Percentiles rank a stretch among this genome's conserved stretches.
Evolutionary conservation across 352 stramenopile genomes (phyloP).

Genomic region (Phytophthora vignae): DNA sequence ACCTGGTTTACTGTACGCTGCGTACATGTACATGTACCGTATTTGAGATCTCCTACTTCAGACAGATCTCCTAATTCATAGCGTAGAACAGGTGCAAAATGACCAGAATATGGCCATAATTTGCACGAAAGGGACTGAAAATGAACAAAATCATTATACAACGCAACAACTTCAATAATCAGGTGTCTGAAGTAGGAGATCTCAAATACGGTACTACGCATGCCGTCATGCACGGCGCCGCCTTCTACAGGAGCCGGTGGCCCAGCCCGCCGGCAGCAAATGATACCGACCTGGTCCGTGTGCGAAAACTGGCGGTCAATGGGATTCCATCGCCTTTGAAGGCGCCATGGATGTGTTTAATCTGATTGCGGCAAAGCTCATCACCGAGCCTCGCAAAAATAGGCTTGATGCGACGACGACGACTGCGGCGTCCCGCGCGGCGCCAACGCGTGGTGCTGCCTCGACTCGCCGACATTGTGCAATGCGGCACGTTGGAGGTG

Average conservation of each 20-base stretch:
- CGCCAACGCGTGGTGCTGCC: no score
- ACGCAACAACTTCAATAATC: no score
- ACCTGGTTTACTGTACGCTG: not conserved
- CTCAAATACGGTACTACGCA: not conserved
- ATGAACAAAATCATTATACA: no score
- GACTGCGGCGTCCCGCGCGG: no score
- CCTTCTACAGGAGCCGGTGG: not conserved
- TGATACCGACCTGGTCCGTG: not conserved
- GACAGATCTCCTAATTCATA: no score
- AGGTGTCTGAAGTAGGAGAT: no score
- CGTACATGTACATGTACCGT: not conserved
- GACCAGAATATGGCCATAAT: no score
- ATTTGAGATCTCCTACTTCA: no score
- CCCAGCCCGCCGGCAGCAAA: not conserved
- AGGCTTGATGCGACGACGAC: not conserved
- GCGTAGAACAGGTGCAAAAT: no score
- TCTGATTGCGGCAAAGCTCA: not conserved
- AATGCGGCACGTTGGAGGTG: no score
- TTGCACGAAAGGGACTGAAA: no score
- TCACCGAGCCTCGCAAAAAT: not conserved
- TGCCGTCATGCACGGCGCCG: not conserved
- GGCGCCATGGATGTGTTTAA: not conserved
- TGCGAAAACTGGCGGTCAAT: not conserved
- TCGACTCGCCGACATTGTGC: no score
- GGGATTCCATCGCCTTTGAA: not conserved